Base-by-base conservation (phyloP, 176 grass and related monocot species). In the Juncus inflexus region DNA sequence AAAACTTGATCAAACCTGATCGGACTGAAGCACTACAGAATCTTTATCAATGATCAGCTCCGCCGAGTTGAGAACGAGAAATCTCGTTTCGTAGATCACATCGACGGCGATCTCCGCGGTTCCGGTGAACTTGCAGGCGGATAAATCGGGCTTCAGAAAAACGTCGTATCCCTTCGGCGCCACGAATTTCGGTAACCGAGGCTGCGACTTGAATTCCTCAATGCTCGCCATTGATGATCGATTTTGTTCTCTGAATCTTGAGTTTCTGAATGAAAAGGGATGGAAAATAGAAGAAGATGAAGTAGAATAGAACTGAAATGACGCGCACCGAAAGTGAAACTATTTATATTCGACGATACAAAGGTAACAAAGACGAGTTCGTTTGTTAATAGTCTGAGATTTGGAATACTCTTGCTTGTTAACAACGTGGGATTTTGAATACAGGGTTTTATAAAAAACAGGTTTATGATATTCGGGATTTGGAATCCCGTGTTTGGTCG, bases 1-100 rank as follows among this genome's bases (percentile, higher is more conserved):
- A 28, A 28, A 28, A 28, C 38, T 11, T 52, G 6, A 2, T 28
- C 19, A 28, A 28, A 28, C 19, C 3, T 10, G 42, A 4, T 12
- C 14, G 61, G 63, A 53, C 69, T 70, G 40, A 75, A 66, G 81
- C 83, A 35, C 62, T 55, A 95, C 58, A 49, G 86, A 84, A 65
- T 53, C 15, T 15, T 9, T 7, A 28, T 83, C 76, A 39, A 90
- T 3, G 49, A 74, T 7, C 68, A 90, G 84, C 50, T 90, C 84
- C 37, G 84, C 84, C 11, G 81, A 64, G 15, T 96, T 87, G 63
- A 96, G 79, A 62, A 90, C 87, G 60, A 96, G 83, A 65, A 87
- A 96, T 38, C 78, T 68, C 50, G 84, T 90, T 43, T 72, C 38
- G 15, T 75, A 61, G 59, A 65, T 13, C 55, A 96, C 76, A 9